A percentile compares a stretch with the other conserved stretches of the same genome.
Conservation (phyloP, 2,329 filamentous ascomycete genomes). For the Fusarium verticillioides region DNA sequence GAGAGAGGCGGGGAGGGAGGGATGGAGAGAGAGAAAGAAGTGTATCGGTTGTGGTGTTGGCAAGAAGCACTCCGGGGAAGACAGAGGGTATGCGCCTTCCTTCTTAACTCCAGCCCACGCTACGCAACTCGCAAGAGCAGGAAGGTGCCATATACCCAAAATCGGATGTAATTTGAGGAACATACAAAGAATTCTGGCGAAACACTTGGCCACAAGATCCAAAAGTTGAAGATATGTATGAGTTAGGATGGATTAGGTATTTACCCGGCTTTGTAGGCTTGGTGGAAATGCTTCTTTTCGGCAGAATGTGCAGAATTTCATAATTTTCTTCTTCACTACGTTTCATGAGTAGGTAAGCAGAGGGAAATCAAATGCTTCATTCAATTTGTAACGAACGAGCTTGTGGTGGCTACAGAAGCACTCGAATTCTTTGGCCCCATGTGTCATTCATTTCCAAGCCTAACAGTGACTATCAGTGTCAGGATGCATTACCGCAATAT, state of each 20-base stretch:
- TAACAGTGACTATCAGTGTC: slow-evolving; percentile 3
- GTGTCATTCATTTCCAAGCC: not conserved
- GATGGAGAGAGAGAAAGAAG: not conserved
- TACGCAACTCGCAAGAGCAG: not conserved
- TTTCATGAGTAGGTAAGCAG: not conserved
- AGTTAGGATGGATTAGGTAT: not conserved
- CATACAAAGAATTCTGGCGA: not conserved
- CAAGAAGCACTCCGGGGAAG: not conserved
- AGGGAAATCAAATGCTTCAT: not conserved
- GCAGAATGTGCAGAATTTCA: not conserved
- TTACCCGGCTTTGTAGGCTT: not conserved
- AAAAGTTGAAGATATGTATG: slow-evolving; percentile 9
- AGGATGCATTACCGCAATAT: not conserved
- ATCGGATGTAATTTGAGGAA: not conserved
- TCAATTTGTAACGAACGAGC: not conserved
- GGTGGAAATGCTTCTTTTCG: not conserved
- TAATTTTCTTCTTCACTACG: not conserved
- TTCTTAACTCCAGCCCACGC: not conserved
- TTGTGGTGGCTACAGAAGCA: not conserved
- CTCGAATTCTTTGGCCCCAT: not conserved
- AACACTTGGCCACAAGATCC: slow-evolving; percentile 1
- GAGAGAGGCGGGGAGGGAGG: not conserved
- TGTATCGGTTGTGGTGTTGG: not conserved
- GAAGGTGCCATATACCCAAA: not conserved
- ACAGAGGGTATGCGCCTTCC: slow-evolving; percentile 16